phyloP scores from a whole-genome alignment of 2,329 filamentous ascomycete species.

The Ophidiomyces ophidiicola region DNA sequence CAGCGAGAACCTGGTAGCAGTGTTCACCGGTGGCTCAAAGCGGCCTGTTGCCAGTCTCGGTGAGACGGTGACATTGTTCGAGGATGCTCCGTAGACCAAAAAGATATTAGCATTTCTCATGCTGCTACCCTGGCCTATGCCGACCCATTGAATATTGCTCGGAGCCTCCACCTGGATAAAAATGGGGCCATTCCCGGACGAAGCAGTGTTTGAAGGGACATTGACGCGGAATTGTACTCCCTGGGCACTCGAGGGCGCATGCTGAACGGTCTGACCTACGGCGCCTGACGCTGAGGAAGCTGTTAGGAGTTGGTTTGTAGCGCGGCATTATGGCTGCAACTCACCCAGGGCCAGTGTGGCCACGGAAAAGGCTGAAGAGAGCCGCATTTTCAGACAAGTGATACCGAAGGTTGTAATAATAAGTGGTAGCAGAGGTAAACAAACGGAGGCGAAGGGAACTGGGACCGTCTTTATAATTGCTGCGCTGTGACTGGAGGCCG shows the following conservation, averaged over 20 bases:
- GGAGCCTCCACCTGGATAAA: conserved; percentile 48
- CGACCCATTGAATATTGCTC: conserved; percentile 42
- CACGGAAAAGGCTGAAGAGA: not conserved
- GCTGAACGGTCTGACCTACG: conserved; percentile 17
- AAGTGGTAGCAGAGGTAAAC: too few species aligned
- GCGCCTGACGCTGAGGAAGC: conserved; percentile 14
- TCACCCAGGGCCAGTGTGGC: conserved; percentile 3
- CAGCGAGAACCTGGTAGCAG: conserved; percentile 35
- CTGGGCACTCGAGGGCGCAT: conserved; percentile 15
- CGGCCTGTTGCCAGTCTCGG: conserved; percentile 39
- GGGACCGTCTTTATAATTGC: too few species aligned
- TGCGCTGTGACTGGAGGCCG: too few species aligned
- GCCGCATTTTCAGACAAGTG: too few species aligned
- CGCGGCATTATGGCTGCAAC: not conserved
- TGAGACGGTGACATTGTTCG: conserved; percentile 46
- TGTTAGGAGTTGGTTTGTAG: not conserved
- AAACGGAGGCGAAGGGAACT: too few species aligned
- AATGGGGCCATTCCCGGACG: conserved; percentile 42
- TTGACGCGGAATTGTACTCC: conserved; percentile 39
- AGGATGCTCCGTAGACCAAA: conserved; percentile 43
- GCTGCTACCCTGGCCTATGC: conserved; percentile 42
- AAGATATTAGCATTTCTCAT: conserved; percentile 50
- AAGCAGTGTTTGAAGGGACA: conserved; percentile 42
- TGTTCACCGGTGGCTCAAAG: conserved; percentile 32
- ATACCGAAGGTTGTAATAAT: too few species aligned